phyloP scores from a whole-genome alignment of 805 yeast species.

The Spathaspora passalidarum region DNA sequence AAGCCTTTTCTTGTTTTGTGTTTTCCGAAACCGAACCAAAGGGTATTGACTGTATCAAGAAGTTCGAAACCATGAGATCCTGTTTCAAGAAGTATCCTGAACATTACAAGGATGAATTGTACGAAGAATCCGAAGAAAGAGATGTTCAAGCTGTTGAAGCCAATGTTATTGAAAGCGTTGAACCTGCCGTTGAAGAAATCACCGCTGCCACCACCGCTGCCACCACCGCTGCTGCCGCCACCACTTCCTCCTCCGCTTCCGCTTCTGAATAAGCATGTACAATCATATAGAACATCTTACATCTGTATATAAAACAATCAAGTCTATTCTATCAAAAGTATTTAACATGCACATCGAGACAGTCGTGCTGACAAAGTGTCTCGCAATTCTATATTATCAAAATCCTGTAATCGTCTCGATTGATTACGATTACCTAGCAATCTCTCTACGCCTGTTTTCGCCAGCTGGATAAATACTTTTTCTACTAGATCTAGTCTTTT shows the following conservation, averaged over 20 bases:
- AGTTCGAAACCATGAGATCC: constrained; percentile 86
- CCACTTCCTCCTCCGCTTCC: neutral
- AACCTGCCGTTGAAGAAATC: constrained; percentile 13
- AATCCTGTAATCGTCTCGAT: constrained; percentile 20
- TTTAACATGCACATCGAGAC: constrained; percentile 21
- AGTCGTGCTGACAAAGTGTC: constrained; percentile 3
- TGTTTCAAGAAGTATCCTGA: constrained; percentile 95
- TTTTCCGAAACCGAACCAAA: constrained; percentile 93
- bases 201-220: neutral
- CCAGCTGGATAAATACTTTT: constrained; percentile 34
- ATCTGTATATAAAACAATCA: neutral
- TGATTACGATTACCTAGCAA: constrained; percentile 9
- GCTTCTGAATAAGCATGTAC: neutral
- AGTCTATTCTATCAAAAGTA: neutral
- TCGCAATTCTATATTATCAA: constrained; percentile 28
- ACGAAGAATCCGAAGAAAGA: constrained; percentile 61
- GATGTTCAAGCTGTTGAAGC: constrained; percentile 14
- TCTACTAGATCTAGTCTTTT: constrained; percentile 29
- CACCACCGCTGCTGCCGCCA: constrained; percentile 14
- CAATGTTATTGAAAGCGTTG: constrained; percentile 10
- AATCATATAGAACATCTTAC: neutral
- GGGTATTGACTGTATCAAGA: constrained; percentile 91
- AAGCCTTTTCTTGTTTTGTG: constrained; percentile 92
- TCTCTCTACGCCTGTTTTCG: constrained; percentile 29
- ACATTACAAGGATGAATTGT: constrained; percentile 85